Base-by-base conservation (phyloP, 352 stramenopile genomes). In the Globisporangium rhizosaccharum region DNA sequence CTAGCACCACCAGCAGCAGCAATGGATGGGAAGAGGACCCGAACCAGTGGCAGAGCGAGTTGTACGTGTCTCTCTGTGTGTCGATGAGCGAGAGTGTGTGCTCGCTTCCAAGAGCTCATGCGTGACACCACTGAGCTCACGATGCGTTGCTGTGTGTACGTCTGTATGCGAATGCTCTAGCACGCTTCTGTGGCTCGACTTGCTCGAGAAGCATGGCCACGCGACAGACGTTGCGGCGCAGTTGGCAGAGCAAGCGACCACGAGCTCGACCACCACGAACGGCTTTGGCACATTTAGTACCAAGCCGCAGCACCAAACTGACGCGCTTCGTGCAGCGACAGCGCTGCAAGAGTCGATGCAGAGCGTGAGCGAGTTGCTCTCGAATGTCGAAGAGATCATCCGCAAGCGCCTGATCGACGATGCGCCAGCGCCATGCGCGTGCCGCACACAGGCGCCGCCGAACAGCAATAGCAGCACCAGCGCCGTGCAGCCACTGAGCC, bases 301-400 rank as follows among this genome's bases (percentile, higher is more conserved):
- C 3, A 14, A n/a, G 49, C 17, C 18, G 23, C 30, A 15, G n/a
- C 20, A 33, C 2, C 37, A 37, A 18, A 9, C 4, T 3, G 17
- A 45, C 10, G 39, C 39, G 17, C 39, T 45, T 17, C 12, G 14
- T n/a, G 39, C 10, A 6, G n/a, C 36, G 54, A 14, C 28, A 17
- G 15, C 23, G 3, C 30, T 64, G 20, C 51, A 58, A 10, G 37
- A 53, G 18, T 37, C 49, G 25, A 51, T 65, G 47, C 30, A 59
- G 20, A 53, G 14, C 41, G 37, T 56, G 37, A 36, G 33, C n/a
- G 37, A 56, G 12, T 18, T 65, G 52, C 59, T 65, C 18, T 51
- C 42, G 23, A 65, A 25, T 5, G 25, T 45, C 30, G 59, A 65
- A 41, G 59, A 65, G 52, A 56, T 60, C 25, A 60, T 65, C 47